Base-by-base conservation (phyloP, 2,329 filamentous ascomycete genomes). In the Blastomyces parvus region DNA sequence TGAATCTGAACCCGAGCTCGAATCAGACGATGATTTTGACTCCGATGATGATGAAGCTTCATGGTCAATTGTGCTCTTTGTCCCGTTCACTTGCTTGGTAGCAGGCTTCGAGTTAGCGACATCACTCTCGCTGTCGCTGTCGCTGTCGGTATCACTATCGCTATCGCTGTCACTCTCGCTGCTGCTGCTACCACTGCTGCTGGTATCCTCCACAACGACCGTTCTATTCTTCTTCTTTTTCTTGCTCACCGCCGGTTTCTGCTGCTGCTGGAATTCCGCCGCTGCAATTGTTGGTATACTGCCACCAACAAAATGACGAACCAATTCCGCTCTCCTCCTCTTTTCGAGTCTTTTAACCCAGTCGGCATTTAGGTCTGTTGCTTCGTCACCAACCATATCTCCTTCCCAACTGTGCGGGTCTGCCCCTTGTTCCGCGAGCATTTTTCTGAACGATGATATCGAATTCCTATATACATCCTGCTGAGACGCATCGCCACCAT, bases 371-470 rank as follows among this genome's bases (percentile, higher is more conserved):
- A 66, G 33, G n/a, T 63, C 55, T 65, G 50, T 25, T 62, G 46
- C 33, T 72, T 71, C n/a, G 63, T 64, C 19, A 69, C 70, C 52
- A 58, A 36, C 36, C 74, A 64, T 8, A 70, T 64, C 48, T 3
- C 64, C 57, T 13, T 70, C 68, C 33, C 66, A 62, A 2, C 36
- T 59, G 36, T 72, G 67, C 11, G 73, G 59, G 50, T 72, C 69
- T n/a, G 71, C 67, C 25, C 67, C 68, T 11, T 67, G 69, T 6
- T 68, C 66, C 19, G 68, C 64, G 62, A 78, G 58, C 25, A 63
- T 63, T 27, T 67, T 68, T 63, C 71, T 70, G 67, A 85, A 82
- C 6, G 76, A 76, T 48, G 78, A 75, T 48, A 88, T 78, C n/a
- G 84, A 78, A 55, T 80, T 76, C 64, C 84, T 81, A 69, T 77